Conservation (phyloP, 1,139 yeast genomes). For the Lodderomyces metapsilosis region DNA sequence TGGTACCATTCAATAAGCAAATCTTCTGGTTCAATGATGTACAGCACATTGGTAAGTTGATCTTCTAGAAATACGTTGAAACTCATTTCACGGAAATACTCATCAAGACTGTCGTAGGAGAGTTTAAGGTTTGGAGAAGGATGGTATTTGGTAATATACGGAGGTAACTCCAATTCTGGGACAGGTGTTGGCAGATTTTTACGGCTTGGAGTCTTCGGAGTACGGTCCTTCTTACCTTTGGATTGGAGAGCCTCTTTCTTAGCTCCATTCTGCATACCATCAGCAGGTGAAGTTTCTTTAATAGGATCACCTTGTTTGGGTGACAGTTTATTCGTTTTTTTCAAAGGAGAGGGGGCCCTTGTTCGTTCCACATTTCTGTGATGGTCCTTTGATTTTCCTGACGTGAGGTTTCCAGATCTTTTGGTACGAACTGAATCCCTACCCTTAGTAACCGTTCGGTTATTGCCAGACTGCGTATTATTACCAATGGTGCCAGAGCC, state of each 20-base stretch:
- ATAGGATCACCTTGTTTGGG: no score
- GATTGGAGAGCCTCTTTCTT: neutral
- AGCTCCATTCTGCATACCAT: no score
- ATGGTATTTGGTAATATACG: constrained; percentile 24
- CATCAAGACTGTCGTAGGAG: constrained; percentile 45
- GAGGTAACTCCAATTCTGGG: constrained; percentile 21
- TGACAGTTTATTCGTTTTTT: no score
- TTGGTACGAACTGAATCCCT: no score
- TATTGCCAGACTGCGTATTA: no score
- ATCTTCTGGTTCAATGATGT: constrained; percentile 34
- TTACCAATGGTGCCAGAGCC: constrained; percentile 25
- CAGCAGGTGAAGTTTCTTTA: no score
- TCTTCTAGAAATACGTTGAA: constrained; percentile 65
- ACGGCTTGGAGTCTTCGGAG: neutral
- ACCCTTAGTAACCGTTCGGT: no score
- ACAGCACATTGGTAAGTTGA: constrained; percentile 40
- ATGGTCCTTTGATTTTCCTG: no score
- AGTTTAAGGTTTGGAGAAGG: constrained; percentile 41
- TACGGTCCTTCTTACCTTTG: neutral
- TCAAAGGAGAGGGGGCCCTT: no score
- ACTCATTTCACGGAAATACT: constrained; percentile 60
- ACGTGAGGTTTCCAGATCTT: no score
- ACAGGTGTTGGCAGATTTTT: neutral
- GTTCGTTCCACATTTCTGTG: no score
- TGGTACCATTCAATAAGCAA: constrained; percentile 53